Evolutionary conservation across 2,329 filamentous ascomycete genomes (phyloP).

Genomic region (Xylaria sp.): DNA sequence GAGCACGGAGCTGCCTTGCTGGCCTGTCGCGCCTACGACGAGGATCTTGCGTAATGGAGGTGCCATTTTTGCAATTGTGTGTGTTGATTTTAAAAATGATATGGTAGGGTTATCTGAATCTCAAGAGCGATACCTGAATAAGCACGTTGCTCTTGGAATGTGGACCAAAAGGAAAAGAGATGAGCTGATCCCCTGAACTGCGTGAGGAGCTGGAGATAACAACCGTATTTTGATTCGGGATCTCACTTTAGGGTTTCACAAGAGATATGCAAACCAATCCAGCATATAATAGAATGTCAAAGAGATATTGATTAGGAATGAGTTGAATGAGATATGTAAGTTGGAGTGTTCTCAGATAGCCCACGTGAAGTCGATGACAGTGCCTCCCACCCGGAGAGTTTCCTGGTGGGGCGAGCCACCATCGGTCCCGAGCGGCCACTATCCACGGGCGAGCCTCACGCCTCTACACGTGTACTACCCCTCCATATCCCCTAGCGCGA

Average conservation of each 20-base stretch:
- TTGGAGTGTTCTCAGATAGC: neutral
- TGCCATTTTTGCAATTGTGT: slow-evolving; percentile 34
- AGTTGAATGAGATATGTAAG: too few relatives aligned
- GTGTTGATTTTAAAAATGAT: neutral
- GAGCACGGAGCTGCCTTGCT: slow-evolving; percentile 51
- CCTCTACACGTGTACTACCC: neutral
- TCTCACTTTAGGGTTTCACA: neutral
- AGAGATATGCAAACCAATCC: neutral
- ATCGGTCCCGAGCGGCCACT: slow-evolving; percentile 17
- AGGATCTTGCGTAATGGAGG: slow-evolving; percentile 44
- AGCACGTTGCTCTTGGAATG: neutral
- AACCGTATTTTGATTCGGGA: neutral
- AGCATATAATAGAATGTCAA: slow-evolving; percentile 2
- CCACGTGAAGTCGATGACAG: slow-evolving; percentile 20
- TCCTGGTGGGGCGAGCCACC: neutral
- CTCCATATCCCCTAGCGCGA: too few relatives aligned
- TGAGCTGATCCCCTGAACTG: neutral
- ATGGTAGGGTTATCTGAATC: neutral
- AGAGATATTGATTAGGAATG: neutral
- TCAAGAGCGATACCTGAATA: neutral
- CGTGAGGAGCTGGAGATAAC: neutral
- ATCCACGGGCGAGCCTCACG: neutral
- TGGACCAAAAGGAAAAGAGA: neutral
- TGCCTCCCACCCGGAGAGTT: slow-evolving; percentile 2
- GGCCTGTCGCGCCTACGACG: slow-evolving; percentile 53